Evolutionary conservation across 1,284 basidiomycete species (phyloP).

Genomic region (Mycosarcoma maydis): DNA sequence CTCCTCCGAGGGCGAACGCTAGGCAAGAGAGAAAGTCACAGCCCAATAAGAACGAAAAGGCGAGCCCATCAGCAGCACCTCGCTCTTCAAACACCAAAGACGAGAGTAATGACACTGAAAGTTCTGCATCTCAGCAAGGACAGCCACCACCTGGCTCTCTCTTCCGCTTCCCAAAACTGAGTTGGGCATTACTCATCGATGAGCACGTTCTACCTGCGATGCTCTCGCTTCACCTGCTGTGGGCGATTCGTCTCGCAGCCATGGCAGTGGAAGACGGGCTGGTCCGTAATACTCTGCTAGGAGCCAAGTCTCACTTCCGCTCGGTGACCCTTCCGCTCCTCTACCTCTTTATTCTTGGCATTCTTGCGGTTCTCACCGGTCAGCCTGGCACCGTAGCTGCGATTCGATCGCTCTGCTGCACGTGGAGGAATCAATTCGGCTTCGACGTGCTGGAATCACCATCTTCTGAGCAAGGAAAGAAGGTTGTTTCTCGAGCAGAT

Average conservation of each 20-base stretch:
- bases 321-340: conserved; percentile 31
- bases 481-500: conserved; percentile 10
- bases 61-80: conserved; percentile 23
- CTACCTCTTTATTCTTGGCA: conserved; percentile 27
- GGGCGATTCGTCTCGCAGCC: conserved; percentile 34
- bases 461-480: neutral
- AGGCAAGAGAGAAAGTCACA: neutral
- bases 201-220: conserved; percentile 40
- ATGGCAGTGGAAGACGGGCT: conserved; percentile 47
- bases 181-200: conserved; percentile 40
- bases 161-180: conserved; percentile 43
- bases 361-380: conserved; percentile 18
- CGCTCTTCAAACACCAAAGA: neutral
- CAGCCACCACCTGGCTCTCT: conserved; percentile 44
- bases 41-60: neutral
- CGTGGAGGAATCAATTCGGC: conserved; percentile 21
- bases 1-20: neutral
- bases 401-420: conserved; percentile 10
- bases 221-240: conserved; percentile 37
- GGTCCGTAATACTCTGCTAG: conserved; percentile 31
- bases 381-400: conserved; percentile 13
- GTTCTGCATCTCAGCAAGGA: conserved; percentile 8
- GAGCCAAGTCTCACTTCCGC: conserved; percentile 31
- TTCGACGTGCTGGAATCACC: conserved; percentile 1
- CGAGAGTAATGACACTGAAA: neutral